A percentile compares a stretch with the other conserved stretches of the same genome.
Conservation (phyloP, 345 rosid species). For the Rhizophora mangle region DNA sequence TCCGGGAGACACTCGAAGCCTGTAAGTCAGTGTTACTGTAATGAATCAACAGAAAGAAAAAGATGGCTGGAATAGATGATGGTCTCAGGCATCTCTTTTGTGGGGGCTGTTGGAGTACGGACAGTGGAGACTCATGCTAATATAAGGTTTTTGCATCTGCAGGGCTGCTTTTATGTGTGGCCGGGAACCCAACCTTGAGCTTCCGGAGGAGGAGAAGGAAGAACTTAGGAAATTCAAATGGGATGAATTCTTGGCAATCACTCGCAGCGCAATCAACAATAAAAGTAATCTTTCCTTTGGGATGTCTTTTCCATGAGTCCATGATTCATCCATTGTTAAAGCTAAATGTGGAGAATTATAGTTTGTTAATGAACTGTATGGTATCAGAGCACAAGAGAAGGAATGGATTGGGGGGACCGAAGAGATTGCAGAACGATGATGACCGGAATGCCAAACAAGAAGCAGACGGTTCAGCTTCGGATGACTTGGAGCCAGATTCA, state of each 20-base stretch:
- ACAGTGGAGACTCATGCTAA: not conserved
- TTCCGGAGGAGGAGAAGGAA: slow-evolving; percentile 66
- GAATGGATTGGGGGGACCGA: slow-evolving; percentile 40
- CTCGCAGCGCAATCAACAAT: slow-evolving; percentile 77
- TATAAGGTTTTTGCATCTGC: slow-evolving; percentile 16
- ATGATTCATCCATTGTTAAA: not conserved
- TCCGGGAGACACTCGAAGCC: too few species aligned
- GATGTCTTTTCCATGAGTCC: not conserved
- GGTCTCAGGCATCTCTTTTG: not conserved
- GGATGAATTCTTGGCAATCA: slow-evolving; percentile 82
- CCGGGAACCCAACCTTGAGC: slow-evolving; percentile 90
- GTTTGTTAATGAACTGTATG: not conserved
- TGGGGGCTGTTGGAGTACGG: not conserved
- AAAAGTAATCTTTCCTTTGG: slow-evolving; percentile 54
- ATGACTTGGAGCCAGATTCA: slow-evolving; percentile 46
- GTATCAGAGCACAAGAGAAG: slow-evolving; percentile 72
- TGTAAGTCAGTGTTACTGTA: too few species aligned
- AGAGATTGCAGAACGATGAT: slow-evolving; percentile 30
- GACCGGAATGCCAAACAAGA: slow-evolving; percentile 49
- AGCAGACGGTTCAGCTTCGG: slow-evolving; percentile 42
- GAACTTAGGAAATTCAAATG: slow-evolving; percentile 71
- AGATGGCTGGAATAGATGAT: not conserved
- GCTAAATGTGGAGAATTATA: not conserved
- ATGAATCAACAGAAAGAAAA: too few species aligned
- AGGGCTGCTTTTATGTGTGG: slow-evolving; percentile 99